These are phyloP conservation scores for Tubosaeta sp. DNA, from an alignment of 768 basidiomycete species.

Conservation along the genomic window DNA sequence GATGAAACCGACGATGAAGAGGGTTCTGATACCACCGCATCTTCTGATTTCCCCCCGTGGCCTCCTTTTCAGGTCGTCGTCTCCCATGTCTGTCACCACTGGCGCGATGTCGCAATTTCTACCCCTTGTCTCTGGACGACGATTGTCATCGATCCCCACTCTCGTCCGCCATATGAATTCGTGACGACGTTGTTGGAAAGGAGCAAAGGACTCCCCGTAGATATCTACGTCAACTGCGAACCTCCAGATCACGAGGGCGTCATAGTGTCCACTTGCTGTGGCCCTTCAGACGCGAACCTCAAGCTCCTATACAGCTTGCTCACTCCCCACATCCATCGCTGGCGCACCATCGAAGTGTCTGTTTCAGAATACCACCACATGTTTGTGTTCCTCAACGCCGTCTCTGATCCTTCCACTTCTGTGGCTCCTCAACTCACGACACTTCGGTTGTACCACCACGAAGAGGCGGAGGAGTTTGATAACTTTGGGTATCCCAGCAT, in stretches of 20 bases:
- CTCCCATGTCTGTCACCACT: conserved; percentile 59
- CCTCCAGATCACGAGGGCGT: conserved; percentile 20
- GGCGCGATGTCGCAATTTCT: conserved; percentile 51
- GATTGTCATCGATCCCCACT: conserved; percentile 25
- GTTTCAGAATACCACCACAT: conserved; percentile 47
- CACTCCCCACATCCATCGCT: conserved; percentile 49
- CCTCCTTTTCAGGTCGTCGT: conserved; percentile 49
- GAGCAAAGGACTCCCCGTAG: conserved; percentile 50
- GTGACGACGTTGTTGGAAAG: conserved; percentile 47
- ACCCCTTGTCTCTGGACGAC: conserved; percentile 55
- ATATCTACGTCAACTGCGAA: conserved; percentile 47
- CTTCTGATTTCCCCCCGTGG: conserved; percentile 1
- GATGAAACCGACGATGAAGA: conserved; percentile 1
- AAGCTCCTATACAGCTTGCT: conserved; percentile 34
- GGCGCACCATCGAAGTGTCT: conserved; percentile 47
- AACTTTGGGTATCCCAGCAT: conserved; percentile 21
- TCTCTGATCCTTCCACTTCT: conserved; percentile 36
- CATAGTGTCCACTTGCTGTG: conserved; percentile 6
- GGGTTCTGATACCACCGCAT: conserved; percentile 2
- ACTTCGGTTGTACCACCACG: conserved; percentile 54
- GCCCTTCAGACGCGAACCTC: conserved; percentile 22
- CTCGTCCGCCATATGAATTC: conserved; percentile 40
- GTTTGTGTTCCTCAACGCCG: conserved; percentile 37
- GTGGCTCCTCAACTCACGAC: conserved; percentile 51
- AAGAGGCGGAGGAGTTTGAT: conserved; percentile 37